Base-by-base conservation (phyloP, 2,329 filamentous ascomycete species). In the Fusarium chlamydosporum region DNA sequence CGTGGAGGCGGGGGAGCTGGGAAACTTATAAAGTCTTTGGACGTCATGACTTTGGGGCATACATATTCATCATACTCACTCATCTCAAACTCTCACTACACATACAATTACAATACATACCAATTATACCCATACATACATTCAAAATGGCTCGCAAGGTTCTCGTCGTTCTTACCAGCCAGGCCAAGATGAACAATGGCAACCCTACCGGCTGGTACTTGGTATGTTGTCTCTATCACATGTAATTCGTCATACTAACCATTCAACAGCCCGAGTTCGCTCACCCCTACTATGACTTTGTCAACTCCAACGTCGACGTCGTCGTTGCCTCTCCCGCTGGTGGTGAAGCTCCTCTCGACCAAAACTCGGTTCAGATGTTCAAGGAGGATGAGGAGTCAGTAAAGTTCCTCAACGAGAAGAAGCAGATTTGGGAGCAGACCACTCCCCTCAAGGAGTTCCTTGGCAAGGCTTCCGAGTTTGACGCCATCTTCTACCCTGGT, bases 201-300 rank as follows among this genome's bases (percentile, higher is more conserved):
- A 81, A 82, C 73, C 84, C 85, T 11, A 92, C 90, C 0, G 91
- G 91, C 68, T 93, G 91, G 91, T 93, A 88, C 75, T 81, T 93
- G 73, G 88, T 90, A 81, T 48, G 81, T 65, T 15, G 10, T 26
- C 9, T 23, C 31, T 7, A 31, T 40, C 6, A 31, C n/a, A 23
- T n/a, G 26, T 4, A 33, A 11, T 16, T 20, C 18, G 31, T 15
- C 23, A 48, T 23, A 31, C 42, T 53, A n/a, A 54, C 38, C 3
- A 6, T 11, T 2, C 5, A 16, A 3, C 60, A 86, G 85, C 83
- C 86, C 59, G 89, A 91, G 75, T 82, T 91, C 56, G 86, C 89
- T 47, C 89, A 91, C 79, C 88, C 89, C 16, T 87, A 88, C 78
- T 81, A 88, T 50, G 82, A 86, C 62, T 83, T 91, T 43, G 65